phyloP scores from a whole-genome alignment of 345 rosid species.

The Syzygium grande region DNA sequence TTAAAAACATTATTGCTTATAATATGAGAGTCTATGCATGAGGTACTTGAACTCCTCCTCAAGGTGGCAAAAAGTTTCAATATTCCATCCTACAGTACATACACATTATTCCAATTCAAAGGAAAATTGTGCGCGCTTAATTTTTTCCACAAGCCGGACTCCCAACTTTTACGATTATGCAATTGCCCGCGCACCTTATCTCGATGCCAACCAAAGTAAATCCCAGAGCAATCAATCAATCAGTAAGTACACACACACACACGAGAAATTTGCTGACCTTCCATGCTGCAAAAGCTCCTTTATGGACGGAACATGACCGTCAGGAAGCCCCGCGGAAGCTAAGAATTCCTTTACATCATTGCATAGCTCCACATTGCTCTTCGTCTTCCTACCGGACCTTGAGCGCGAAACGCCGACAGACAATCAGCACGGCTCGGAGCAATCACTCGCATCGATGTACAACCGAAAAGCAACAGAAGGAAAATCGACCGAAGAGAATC shows the following conservation, averaged over 20 bases:
- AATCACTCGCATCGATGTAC: background rate
- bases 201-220: background rate
- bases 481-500: background rate
- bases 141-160: background rate
- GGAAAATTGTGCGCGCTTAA: background rate
- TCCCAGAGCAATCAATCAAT: background rate
- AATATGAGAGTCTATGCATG: background rate
- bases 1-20: background rate
- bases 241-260: background rate
- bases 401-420: background rate
- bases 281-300: conserved; percentile 75
- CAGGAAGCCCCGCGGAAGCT: conserved; percentile 54
- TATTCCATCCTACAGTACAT: background rate
- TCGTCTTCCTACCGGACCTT: conserved; percentile 37
- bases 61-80: background rate
- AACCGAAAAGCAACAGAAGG: background rate
- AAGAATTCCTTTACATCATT: conserved; percentile 57
- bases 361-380: conserved; percentile 71
- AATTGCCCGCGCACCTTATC: background rate
- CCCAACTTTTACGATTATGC: background rate
- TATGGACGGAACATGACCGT: conserved; percentile 60
- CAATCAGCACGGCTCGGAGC: background rate
- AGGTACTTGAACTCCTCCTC: background rate
- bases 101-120: background rate
- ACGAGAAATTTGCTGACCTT: conserved; percentile 30